Evolutionary conservation across 2,329 filamentous ascomycete genomes (phyloP).

Genomic region (Parastagonospora nodorum): DNA sequence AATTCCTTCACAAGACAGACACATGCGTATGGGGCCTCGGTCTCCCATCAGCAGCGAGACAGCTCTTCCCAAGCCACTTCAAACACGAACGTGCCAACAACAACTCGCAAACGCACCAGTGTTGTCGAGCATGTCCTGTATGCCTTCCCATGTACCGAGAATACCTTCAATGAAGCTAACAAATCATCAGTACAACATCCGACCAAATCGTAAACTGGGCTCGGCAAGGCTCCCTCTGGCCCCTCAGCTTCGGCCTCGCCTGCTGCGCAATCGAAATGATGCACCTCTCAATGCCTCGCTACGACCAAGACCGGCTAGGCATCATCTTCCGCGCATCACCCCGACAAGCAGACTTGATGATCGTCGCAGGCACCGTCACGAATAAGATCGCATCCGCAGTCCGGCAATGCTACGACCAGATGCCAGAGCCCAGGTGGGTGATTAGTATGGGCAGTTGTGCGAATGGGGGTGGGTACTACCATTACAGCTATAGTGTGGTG

Average conservation of each 20-base stretch:
- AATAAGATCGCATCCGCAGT: conserved; percentile 96
- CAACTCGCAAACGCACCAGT: conserved; percentile 3
- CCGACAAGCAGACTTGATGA: conserved; percentile 92
- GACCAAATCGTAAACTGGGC: conserved; percentile 87
- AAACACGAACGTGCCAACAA: conserved; percentile 1
- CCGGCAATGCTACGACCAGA: conserved; percentile 91
- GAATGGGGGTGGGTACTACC: conserved; percentile 85
- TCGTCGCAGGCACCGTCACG: conserved; percentile 88
- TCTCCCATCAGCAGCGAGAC: not conserved
- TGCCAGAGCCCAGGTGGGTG: conserved; percentile 90
- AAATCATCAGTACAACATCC: conserved; percentile 1
- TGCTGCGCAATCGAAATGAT: conserved; percentile 96
- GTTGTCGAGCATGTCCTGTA: conserved; percentile 18
- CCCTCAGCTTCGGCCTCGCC: conserved; percentile 86
- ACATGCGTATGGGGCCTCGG: no score
- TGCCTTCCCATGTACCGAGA: not conserved
- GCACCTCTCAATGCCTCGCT: conserved; percentile 85
- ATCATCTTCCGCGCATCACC: conserved; percentile 92
- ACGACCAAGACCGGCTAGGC: conserved; percentile 87
- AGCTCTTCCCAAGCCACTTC: not conserved
- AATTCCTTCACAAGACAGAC: not conserved
- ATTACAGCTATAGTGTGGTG: conserved; percentile 82
- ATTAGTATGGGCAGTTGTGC: conserved; percentile 84
- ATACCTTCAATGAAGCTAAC: not conserved
- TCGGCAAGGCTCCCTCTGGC: conserved; percentile 86